These are phyloP conservation scores for Cynanchum wilfordii DNA, from an alignment of 257 asterid genomes.

Conservation along the genomic window DNA sequence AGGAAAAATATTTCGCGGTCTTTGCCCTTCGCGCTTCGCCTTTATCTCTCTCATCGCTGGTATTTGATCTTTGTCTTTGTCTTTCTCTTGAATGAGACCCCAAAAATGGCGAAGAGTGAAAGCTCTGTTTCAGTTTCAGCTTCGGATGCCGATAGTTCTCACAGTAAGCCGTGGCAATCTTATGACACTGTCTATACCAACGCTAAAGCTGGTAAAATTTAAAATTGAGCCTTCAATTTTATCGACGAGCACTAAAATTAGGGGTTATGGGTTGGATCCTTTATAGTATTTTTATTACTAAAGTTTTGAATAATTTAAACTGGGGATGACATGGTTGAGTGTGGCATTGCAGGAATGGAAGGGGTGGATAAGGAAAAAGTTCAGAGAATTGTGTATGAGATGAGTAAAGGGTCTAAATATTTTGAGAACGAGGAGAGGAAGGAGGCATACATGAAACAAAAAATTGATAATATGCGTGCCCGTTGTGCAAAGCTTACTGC, in stretches of 20 bases:
- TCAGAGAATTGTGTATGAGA: slow-evolving; percentile 89
- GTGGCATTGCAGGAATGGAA: slow-evolving; percentile 71
- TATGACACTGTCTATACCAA: slow-evolving; percentile 78
- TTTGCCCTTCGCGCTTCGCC: neutral
- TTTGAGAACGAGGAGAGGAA: slow-evolving; percentile 82
- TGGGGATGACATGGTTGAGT: neutral
- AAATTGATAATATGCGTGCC: slow-evolving; percentile 60
- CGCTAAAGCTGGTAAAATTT: slow-evolving; percentile 80
- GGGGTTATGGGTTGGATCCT: neutral
- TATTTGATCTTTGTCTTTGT: neutral
- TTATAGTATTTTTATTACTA: neutral
- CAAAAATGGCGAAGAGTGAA: slow-evolving; percentile 39
- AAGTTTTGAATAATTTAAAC: neutral
- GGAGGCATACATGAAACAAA: slow-evolving; percentile 75
- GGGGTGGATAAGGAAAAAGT: slow-evolving; percentile 98
- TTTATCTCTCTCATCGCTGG: neutral
- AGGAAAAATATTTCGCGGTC: slow-evolving; percentile 10
- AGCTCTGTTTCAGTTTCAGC: slow-evolving; percentile 20
- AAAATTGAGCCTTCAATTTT: neutral
- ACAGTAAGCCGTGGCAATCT: slow-evolving; percentile 89
- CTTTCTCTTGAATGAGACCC: slow-evolving; percentile 4
- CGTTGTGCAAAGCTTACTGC: slow-evolving; percentile 58
- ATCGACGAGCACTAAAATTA: neutral
- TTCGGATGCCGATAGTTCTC: slow-evolving; percentile 30
- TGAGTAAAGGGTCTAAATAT: slow-evolving; percentile 97